Base-by-base conservation (phyloP, 306 rosid species). In the Malus sylvestris region DNA sequence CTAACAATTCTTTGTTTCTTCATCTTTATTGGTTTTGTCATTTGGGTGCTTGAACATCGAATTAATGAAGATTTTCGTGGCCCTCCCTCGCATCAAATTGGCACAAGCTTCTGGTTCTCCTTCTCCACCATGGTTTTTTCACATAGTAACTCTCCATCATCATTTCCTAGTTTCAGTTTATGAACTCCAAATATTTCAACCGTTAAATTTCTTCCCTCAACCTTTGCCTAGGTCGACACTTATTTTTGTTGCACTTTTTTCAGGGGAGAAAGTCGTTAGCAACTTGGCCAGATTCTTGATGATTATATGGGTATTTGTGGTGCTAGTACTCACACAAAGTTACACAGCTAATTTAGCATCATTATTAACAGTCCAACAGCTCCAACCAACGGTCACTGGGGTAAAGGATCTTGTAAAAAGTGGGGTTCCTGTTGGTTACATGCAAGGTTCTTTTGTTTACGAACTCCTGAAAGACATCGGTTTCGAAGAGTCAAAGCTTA, bases 61-160 rank as follows among this genome's bases (percentile, higher is more conserved):
- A 77, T 88, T 25, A 90, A 92, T 59, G 76, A 84, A 1, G 76
- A 83, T 11, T 92, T 92, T 35, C 85, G 91, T 0, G 97, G 97
- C 6, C 86, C 91, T 27, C 85, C 68, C 1, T 77, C 72, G 0
- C 78, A 90, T 66, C 90, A 90, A 38, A 80, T 92, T 64, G 89
- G 96, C 55, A 88, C 93, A 13, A 84, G 91, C 53, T 68, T 90
- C 12, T 87, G 91, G 90, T 90, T 85, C 66, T 86, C 92, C 4
- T 88, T 90, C 80, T 92, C 97, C 10, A 87, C 82, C 73, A 72
- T 92, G 88, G 91, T 90, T 14, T 92, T 80, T 79, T 81, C 96
- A 27, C 87, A 90, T n/a, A 10, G 97, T 90, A 87, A 84, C 27
- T 75, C 53, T 63, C 10, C 68, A 8, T 30, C 65, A 5, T 16